Base-by-base conservation (phyloP, 2,329 filamentous ascomycete genomes). In the Nigrospora osmanthi region DNA sequence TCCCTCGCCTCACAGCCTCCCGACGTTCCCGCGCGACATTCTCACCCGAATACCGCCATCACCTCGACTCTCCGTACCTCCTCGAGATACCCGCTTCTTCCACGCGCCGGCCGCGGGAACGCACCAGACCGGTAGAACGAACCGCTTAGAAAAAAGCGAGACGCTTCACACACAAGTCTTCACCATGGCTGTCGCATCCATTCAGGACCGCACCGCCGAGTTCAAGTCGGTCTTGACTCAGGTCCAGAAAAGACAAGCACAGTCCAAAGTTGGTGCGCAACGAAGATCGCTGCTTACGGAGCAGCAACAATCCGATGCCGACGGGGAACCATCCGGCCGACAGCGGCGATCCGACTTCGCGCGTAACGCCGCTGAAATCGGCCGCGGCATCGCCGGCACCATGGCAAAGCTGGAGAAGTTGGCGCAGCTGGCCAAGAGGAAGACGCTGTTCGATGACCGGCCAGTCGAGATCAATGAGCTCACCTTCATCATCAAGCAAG, bases 401-500 rank as follows among this genome's bases (percentile, higher is more conserved):
- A 96, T 95, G 82, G 89, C 83, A 45, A 98, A 97, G 68, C 71
- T 98, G 58, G 89, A 97, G 69, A 88, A 94, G 65, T 71, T 98
- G 52, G 91, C 90, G 49, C 87, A 95, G 65, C 71, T 98, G 61
- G 93, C 93, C n/a, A 91, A 89, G 66, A 83, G 91, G 59, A 94
- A 95, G 68, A 95, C 93, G 11, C 81, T 98, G 37, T 98, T 98
- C 63, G 93, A 98, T 65, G 93, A 98, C 70, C 81, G 88, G 62
- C 89, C 93, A 0, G 87, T 96, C 45, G 93, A 98, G 68, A 96
- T 97, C 64, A 93, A 93, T 64, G 89, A 97, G 66, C 80, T 96
- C 63, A 96, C 90, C 9, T 96, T 90, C 60, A 87, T 97, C 60
- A 96, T 97, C 73, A 97, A 97, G 70, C 91, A 97, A 72, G 91